Conservation (phyloP, 225 moss, liverwort and hornwort genomes). For the Polytrichum commune region DNA sequence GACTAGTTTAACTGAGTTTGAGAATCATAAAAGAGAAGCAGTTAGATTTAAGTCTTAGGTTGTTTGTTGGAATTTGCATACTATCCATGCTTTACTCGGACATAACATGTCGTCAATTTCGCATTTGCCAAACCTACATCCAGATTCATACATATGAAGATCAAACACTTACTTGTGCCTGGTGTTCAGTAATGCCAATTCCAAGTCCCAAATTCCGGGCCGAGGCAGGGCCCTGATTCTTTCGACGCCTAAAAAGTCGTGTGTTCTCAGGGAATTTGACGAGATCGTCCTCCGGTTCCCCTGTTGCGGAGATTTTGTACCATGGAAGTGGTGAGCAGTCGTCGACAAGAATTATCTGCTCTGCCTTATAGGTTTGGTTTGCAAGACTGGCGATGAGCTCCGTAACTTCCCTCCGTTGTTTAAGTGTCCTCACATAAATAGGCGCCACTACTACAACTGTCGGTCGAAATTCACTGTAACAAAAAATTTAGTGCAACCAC, state of each 20-base stretch:
- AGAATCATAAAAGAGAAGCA: no score
- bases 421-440: slow-evolving; percentile 40
- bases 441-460: slow-evolving; percentile 50
- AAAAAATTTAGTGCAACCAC: background rate
- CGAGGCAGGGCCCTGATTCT: slow-evolving; percentile 57
- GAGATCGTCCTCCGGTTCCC: slow-evolving; percentile 28
- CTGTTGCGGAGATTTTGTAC: slow-evolving; percentile 36
- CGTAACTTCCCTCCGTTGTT: slow-evolving; percentile 53
- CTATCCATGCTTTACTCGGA: no score
- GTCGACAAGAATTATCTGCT: slow-evolving; percentile 50
- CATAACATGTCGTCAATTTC: no score
- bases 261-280: slow-evolving; percentile 41
- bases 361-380: slow-evolving; percentile 46
- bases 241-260: slow-evolving; percentile 36
- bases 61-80: no score
- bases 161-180: slow-evolving; percentile 36
- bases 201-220: slow-evolving; percentile 53
- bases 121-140: no score
- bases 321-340: slow-evolving; percentile 56
- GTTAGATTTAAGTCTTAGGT: no score
- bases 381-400: slow-evolving; percentile 46
- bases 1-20: no score
- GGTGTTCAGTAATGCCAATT: slow-evolving; percentile 42
- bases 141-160: no score
- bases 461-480: slow-evolving; percentile 50